These are phyloP conservation scores for Phylloporus sp. DNA, from an alignment of 1,284 basidiomycete species.

Conservation along the genomic window DNA sequence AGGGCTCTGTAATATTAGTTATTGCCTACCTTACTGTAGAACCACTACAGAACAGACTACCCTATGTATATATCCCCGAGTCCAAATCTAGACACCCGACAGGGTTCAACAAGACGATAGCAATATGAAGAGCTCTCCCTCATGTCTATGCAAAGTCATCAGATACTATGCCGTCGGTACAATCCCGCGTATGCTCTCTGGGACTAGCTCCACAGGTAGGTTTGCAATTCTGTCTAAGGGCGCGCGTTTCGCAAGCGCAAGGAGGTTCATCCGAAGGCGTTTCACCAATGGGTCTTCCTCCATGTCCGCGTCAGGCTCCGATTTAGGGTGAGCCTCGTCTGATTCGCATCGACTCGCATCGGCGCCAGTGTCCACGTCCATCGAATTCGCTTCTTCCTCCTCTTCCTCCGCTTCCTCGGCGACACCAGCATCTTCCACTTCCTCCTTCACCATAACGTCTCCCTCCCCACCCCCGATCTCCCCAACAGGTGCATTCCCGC, in stretches of 20 bases:
- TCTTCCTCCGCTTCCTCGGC: background rate
- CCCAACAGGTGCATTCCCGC: background rate
- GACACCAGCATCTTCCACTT: slow-evolving; percentile 6
- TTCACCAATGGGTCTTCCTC: slow-evolving; percentile 54
- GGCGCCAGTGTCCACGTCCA: slow-evolving; percentile 29
- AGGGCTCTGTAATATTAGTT: slow-evolving; percentile 20
- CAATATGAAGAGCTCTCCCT: background rate
- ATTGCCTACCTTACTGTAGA: slow-evolving; percentile 20
- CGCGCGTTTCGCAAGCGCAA: slow-evolving; percentile 74
- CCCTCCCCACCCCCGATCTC: slow-evolving; percentile 37
- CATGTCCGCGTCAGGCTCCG: background rate
- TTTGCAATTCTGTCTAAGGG: slow-evolving; percentile 71
- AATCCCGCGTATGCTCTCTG: slow-evolving; percentile 62
- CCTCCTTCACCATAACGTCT: slow-evolving; percentile 30
- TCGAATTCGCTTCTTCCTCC: slow-evolving; percentile 20
- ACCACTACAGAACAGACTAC: slow-evolving; percentile 2
- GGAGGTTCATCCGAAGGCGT: slow-evolving; percentile 66
- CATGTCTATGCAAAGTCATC: no score
- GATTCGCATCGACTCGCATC: background rate
- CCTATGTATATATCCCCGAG: slow-evolving; percentile 1
- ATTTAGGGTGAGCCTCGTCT: background rate
- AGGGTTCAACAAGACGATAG: background rate
- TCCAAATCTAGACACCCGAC: slow-evolving; percentile 5
- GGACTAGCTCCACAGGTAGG: slow-evolving; percentile 67
- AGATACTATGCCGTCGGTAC: slow-evolving; percentile 46